Conservation (phyloP, 2,329 filamentous ascomycete species). For the Cercospora berteroae region DNA sequence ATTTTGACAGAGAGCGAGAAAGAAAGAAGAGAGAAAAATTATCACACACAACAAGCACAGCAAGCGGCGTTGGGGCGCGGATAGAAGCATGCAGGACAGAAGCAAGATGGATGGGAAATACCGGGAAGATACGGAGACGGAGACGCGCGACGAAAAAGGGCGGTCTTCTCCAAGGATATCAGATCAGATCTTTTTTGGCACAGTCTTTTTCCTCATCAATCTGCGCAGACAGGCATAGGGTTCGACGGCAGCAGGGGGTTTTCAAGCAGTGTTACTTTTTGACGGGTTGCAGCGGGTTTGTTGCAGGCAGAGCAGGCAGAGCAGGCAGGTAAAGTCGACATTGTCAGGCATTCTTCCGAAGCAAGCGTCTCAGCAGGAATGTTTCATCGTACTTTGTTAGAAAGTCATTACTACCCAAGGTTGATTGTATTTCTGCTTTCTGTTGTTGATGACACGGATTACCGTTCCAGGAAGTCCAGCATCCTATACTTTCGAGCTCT, state of each 20-base stretch:
- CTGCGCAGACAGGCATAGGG: not conserved
- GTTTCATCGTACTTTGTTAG: not conserved
- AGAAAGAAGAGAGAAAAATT: not conserved
- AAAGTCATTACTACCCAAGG: not conserved
- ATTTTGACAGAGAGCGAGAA: not conserved
- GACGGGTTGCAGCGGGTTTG: not conserved
- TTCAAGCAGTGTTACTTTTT: not conserved
- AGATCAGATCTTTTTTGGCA: not conserved
- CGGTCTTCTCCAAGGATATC: not conserved
- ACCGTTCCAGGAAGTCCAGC: not conserved
- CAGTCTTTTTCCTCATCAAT: not conserved
- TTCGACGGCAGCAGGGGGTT: not conserved
- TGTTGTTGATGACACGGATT: not conserved
- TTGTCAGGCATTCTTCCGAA: not conserved
- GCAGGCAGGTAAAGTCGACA: not conserved
- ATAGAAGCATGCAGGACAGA: not conserved
- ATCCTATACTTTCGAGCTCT: not conserved
- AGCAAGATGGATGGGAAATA: not conserved
- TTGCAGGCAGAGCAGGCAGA: not conserved
- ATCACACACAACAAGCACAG: not conserved
- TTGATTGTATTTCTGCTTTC: not conserved
- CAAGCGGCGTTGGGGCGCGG: conserved; percentile 1
- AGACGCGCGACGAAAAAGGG: not conserved
- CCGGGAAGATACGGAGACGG: not conserved
- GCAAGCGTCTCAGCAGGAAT: not conserved